These are phyloP conservation scores for Prinsepia uniflora DNA, from an alignment of 306 rosid genomes.

Conservation along the genomic window DNA sequence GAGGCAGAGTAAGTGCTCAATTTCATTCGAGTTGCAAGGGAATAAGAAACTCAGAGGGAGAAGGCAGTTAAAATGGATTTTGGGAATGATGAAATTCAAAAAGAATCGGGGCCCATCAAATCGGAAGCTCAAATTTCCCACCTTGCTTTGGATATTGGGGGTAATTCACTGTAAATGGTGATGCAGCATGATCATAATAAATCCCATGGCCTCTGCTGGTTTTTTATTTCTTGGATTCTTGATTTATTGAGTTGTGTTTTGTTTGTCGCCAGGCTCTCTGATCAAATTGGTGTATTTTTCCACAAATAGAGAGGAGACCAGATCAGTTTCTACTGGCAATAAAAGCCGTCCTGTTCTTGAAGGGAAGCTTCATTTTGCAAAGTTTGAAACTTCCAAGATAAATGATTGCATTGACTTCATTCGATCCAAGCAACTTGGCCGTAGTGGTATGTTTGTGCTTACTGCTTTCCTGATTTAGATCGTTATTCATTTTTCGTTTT, in stretches of 20 bases:
- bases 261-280: conserved; percentile 61
- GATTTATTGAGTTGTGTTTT: neutral
- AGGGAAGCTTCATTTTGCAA: conserved; percentile 80
- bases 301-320: conserved; percentile 38
- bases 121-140: conserved; percentile 47
- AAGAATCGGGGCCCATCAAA: conserved; percentile 24
- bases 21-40: neutral
- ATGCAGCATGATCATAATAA: too few species aligned
- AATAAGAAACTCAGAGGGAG: neutral
- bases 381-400: conserved; percentile 81
- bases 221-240: neutral
- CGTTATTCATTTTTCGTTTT: neutral
- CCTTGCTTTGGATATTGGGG: conserved; percentile 88
- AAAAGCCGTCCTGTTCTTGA: conserved; percentile 37
- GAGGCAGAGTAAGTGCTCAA: neutral
- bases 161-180: conserved; percentile 26
- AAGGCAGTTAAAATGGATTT: conserved; percentile 43
- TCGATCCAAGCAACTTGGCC: conserved; percentile 57
- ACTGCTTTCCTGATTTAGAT: neutral
- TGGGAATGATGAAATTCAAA: conserved; percentile 18
- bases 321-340: conserved; percentile 34
- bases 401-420: conserved; percentile 76
- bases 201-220: neutral
- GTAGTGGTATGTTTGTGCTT: conserved; percentile 42
- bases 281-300: conserved; percentile 80